Evolutionary conservation across 768 basidiomycete genomes (phyloP), one percentile per base, ranked within the genome.

Genomic region (Trametes punicea): DNA sequence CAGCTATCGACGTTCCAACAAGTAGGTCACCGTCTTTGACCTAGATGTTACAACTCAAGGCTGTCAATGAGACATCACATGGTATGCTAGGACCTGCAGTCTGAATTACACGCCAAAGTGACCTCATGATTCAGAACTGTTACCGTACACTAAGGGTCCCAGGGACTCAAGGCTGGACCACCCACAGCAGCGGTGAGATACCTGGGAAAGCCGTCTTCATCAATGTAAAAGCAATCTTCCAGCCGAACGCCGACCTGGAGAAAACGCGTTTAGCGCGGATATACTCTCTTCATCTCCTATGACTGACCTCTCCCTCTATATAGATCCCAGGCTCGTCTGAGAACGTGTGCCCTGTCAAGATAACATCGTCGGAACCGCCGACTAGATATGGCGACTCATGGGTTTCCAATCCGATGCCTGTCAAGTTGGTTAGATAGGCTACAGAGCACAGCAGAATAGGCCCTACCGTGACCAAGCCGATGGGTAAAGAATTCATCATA

Each of bases 361-460:
- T 81, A 34, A 78, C 62, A 59, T 77, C 79, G 10, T 79, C 64
- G 27, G 81, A 85, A 15, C 84, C 83, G n/a, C 87, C 88, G 44
- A 81, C 81, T 18, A 95, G 75, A 68, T 92, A 93, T 0, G 91
- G 91, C 6, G 78, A 74, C 70, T 94, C 91, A 61, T 94, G 93
- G 7, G 78, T 85, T 69, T 93, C 89, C 3, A 94, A 71, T 2
- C 91, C 91, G 29, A 95, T 93, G 1, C 90, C 91, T 89, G 66
- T 15, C 15, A 33, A 11, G n/a, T n/a, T n/a, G n/a, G n/a, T n/a
- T n/a, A n/a, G n/a, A n/a, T n/a, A 21, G 15, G 23, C 3, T 11
- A 25, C 30, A 21, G 16, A 29, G 3, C 4, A 30, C 44, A 27
- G 13, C 25, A 33, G 30, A 8, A 53, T 21, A 40, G 27, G 34